phyloP scores from a whole-genome alignment of 306 rosid genomes.

The Castanea mollissima region DNA sequence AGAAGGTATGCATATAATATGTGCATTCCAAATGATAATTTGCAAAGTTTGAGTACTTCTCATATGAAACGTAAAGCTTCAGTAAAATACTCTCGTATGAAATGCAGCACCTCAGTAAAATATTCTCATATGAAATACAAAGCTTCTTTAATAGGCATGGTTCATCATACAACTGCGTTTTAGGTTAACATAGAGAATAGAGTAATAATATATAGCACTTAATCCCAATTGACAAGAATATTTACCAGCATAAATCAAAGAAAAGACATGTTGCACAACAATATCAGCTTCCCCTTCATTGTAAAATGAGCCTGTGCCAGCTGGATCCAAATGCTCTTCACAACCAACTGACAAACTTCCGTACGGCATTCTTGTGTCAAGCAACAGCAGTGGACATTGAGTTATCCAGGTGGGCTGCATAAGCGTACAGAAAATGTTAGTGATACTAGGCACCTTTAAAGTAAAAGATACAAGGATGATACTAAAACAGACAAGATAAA shows the following conservation, averaged over 20 bases:
- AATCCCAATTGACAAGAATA: neutral
- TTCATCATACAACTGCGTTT: neutral
- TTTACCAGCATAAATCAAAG: slow-evolving; percentile 71
- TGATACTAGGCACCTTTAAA: slow-evolving; percentile 22
- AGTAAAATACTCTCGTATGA: too few relatives aligned
- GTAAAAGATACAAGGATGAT: slow-evolving; percentile 18
- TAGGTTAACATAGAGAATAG: neutral
- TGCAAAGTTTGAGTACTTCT: neutral
- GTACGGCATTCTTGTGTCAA: slow-evolving; percentile 81
- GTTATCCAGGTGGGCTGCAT: slow-evolving; percentile 83
- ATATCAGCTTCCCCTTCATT: slow-evolving; percentile 89
- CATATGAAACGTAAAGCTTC: too few relatives aligned
- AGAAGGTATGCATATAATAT: neutral
- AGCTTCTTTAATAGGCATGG: neutral
- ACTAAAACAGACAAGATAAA: neutral
- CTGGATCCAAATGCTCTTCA: slow-evolving; percentile 75
- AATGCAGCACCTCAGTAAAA: too few relatives aligned
- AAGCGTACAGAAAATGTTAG: slow-evolving; percentile 6
- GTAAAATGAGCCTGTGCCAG: slow-evolving; percentile 80
- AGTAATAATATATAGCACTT: neutral
- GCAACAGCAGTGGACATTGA: slow-evolving; percentile 77
- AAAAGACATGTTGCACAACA: slow-evolving; percentile 66
- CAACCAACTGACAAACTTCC: slow-evolving; percentile 81
- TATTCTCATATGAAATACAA: too few relatives aligned
- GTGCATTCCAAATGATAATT: neutral